A percentile compares a stretch with the other conserved stretches of the same genome.
Conservation (phyloP, 169 alveolate genomes). For the Cryptosporidium bovis region DNA sequence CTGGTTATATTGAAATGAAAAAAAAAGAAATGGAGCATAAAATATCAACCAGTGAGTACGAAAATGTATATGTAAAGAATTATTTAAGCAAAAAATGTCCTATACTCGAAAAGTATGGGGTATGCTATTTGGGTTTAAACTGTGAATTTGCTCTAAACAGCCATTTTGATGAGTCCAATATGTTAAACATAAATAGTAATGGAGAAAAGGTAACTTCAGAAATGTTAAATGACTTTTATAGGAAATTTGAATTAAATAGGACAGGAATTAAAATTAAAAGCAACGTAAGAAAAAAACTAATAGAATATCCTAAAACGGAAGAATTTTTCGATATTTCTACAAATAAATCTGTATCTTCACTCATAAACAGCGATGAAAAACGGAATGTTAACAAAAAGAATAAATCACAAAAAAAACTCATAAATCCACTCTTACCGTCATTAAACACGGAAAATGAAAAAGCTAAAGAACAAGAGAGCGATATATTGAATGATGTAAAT, state of each 20-base stretch:
- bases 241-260: constrained; percentile 20
- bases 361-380: neutral
- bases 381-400: neutral
- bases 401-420: neutral
- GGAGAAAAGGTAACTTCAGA: constrained; percentile 57
- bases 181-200: constrained; percentile 24
- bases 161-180: constrained; percentile 22
- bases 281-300: neutral
- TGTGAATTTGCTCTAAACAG: constrained; percentile 36
- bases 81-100: constrained; percentile 18
- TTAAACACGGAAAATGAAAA: too few relatives aligned
- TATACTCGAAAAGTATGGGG: constrained; percentile 31
- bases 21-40: neutral
- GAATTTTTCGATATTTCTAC: constrained; percentile 12
- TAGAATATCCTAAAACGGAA: constrained; percentile 5
- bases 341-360: neutral
- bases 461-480: neutral
- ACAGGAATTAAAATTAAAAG: constrained; percentile 9
- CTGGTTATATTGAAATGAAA: constrained; percentile 3
- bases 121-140: constrained; percentile 46
- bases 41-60: neutral
- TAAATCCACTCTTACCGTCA: neutral
- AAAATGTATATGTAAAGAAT: neutral
- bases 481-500: neutral
- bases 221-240: constrained; percentile 8